Evolutionary conservation across 2,329 filamentous ascomycete genomes (phyloP), one percentile per base, ranked within the genome.

Genomic region (Talaromyces sp.): DNA sequence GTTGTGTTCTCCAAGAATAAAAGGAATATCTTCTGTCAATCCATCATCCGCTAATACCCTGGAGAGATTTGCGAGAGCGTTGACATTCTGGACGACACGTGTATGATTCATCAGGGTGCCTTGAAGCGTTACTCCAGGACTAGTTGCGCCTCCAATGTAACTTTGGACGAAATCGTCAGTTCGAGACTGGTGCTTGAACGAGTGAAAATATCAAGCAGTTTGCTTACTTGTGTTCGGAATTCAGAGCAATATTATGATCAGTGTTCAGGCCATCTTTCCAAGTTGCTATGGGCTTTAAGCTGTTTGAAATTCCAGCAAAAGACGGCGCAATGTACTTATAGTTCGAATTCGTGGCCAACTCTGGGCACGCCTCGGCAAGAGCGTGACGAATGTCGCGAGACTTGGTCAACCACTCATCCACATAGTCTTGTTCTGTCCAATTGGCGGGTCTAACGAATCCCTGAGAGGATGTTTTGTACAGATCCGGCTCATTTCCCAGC

Each of bases 241-340:
- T 61, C n/a, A 65, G 34, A 51, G 47, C 45, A 19, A 65, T 65
- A 51, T 61, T 31, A 2, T 61, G 25, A 25, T 61, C 63, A 3
- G 36, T 15, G 36, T 65, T 29, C 8, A 65, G 36, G 11, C 19
- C 53, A 29, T 64, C 54, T 25, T 53, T 43, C 34, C 51, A 63
- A 7, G 53, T 64, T n/a, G 40, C 58, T 13, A 60, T 43, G 8
- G 60, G 29, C 11, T 63, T 13, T 31, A 64, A 36, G 43, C 29
- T 59, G 43, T 63, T 60, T 13, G 27, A 25, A 36, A 63, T 31
- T 5, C 61, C 54, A 19, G 65, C 60, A 61, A 66, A 64, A 7
- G 65, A 66, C n/a, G 65, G 65, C 2, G 45, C 58, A 17, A 65
- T n/a, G 31, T 65, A 65, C 11, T 61, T 53, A 54, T 65, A 65